Percentiles rank a stretch among this genome's conserved stretches.
Conservation (phyloP, 768 basidiomycete species). For the Tulasnella sp. region DNA sequence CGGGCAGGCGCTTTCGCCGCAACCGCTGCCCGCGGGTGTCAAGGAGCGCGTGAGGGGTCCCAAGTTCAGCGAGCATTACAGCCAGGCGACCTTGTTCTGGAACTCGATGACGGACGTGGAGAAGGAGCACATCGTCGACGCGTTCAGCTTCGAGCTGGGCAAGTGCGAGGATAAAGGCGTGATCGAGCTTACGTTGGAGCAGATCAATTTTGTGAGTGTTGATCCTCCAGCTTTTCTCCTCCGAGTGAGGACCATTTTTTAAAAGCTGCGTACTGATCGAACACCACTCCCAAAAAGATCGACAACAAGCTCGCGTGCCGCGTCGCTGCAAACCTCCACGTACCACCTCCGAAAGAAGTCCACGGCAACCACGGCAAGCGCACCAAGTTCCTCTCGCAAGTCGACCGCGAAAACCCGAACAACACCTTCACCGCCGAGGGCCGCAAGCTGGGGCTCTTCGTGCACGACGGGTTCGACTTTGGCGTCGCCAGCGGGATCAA, state of each 20-base stretch:
- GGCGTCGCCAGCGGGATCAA: conserved; percentile 63
- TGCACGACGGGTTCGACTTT: conserved; percentile 74
- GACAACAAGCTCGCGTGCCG: conserved; percentile 70
- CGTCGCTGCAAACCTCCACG: conserved; percentile 69
- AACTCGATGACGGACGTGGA: conserved; percentile 76
- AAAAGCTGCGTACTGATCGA: no score
- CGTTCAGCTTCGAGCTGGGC: conserved; percentile 80
- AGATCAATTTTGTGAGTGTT: conserved; percentile 54
- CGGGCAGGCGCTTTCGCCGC: conserved; percentile 43
- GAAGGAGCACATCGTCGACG: conserved; percentile 68
- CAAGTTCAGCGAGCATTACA: conserved; percentile 75
- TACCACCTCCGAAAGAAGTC: conserved; percentile 56
- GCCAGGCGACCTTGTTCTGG: conserved; percentile 76
- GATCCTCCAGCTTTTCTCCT: not conserved
- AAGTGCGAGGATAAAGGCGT: conserved; percentile 80
- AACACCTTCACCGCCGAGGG: conserved; percentile 52
- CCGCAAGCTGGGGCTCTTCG: conserved; percentile 70
- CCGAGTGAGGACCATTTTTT: no score
- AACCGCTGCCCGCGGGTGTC: conserved; percentile 48
- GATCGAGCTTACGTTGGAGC: conserved; percentile 65
- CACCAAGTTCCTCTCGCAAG: conserved; percentile 31
- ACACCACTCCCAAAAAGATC: conserved; percentile 49
- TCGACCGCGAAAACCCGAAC: conserved; percentile 29
- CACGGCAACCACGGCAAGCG: conserved; percentile 61
- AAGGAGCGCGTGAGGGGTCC: conserved; percentile 53